phyloP scores from a whole-genome alignment of 1,284 basidiomycete species.

The Phellinidium pouzarii region DNA sequence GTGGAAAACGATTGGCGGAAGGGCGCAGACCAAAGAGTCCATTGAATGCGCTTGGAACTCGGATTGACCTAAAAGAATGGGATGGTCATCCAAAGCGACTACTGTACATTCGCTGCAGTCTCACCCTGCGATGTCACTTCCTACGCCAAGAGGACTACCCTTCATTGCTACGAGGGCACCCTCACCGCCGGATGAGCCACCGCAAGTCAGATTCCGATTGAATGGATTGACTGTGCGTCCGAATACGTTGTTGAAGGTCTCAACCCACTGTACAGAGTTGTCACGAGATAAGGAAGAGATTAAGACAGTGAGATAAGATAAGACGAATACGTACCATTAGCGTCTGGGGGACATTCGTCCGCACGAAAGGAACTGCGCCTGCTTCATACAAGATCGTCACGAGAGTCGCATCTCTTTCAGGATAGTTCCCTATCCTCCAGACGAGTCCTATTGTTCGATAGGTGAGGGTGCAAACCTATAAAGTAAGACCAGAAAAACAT shows the following conservation, averaged over 20 bases:
- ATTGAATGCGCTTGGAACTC: conserved; percentile 61
- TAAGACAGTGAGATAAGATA: neutral
- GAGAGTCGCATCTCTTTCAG: conserved; percentile 47
- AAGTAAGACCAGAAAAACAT: conserved; percentile 26
- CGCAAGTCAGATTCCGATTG: conserved; percentile 45
- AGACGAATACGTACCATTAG: conserved; percentile 38
- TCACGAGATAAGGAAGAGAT: neutral
- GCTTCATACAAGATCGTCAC: conserved; percentile 51
- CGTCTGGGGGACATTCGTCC: conserved; percentile 67
- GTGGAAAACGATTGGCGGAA: conserved; percentile 65
- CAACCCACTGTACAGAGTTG: conserved; percentile 41
- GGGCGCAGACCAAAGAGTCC: conserved; percentile 68
- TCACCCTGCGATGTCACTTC: conserved; percentile 63
- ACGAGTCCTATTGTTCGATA: conserved; percentile 45
- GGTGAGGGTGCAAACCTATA: conserved; percentile 17
- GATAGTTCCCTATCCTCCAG: conserved; percentile 51
- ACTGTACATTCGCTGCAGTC: neutral
- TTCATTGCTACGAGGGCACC: conserved; percentile 48
- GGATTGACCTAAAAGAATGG: conserved; percentile 42
- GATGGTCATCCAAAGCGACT: neutral
- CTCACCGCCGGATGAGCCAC: conserved; percentile 60
- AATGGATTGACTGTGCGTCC: conserved; percentile 62
- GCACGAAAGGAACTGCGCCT: conserved; percentile 65
- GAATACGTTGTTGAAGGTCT: conserved; percentile 58
- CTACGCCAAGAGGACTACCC: conserved; percentile 58